Conservation (phyloP, 257 asterid genomes). For the Jaltomata sinuosa region DNA sequence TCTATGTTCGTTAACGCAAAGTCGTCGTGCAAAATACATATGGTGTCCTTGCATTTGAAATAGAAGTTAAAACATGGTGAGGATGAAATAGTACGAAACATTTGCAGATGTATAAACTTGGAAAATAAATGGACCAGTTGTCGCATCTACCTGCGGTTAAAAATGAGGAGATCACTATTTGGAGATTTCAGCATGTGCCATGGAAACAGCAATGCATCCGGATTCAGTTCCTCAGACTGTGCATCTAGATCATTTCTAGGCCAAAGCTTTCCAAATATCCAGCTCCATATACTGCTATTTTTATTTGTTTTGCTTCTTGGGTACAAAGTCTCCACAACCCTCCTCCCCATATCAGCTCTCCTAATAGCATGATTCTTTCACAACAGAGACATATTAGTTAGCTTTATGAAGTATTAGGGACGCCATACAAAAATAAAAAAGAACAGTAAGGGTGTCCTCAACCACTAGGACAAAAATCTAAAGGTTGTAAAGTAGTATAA, state of each 20-base stretch:
- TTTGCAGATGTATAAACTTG: not conserved
- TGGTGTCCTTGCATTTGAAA: not conserved
- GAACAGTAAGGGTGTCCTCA: not conserved
- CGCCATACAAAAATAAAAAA: not conserved
- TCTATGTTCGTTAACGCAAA: not conserved
- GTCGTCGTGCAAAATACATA: not conserved
- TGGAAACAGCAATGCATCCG: constrained; percentile 67
- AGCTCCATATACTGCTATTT: constrained; percentile 43
- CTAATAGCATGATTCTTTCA: constrained; percentile 89
- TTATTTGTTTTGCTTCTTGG: constrained; percentile 32
- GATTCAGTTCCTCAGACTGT: constrained; percentile 35
- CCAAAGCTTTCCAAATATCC: constrained; percentile 64
- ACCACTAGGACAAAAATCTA: not conserved
- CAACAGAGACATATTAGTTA: constrained; percentile 9
- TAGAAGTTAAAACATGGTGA: not conserved
- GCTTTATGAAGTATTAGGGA: not conserved
- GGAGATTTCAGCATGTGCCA: constrained; percentile 78
- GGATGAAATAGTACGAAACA: not conserved
- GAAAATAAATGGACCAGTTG: not conserved
- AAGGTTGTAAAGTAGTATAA: not conserved
- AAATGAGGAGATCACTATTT: constrained; percentile 39
- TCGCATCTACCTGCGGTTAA: constrained; percentile 58
- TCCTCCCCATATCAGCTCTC: constrained; percentile 72
- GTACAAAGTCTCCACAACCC: constrained; percentile 70
- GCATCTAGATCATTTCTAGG: constrained; percentile 18